phyloP scores from a whole-genome alignment of 768 basidiomycete genomes.

The Auricularia sp. region DNA sequence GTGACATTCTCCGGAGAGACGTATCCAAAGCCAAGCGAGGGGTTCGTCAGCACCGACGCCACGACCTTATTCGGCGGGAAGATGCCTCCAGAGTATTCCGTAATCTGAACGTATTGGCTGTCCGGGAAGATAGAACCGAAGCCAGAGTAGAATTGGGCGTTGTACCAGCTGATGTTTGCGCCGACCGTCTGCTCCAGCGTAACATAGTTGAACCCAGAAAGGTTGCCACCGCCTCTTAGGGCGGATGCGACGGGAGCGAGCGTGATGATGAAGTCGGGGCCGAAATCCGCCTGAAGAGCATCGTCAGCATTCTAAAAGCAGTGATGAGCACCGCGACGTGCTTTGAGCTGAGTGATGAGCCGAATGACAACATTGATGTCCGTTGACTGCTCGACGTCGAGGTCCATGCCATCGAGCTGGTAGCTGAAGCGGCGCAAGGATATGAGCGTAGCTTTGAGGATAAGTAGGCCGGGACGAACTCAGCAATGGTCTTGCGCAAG shows the following conservation, averaged over 20 bases:
- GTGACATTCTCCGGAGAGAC: background rate
- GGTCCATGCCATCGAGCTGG: background rate
- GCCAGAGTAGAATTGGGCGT: constrained; percentile 1
- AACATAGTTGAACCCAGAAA: constrained; percentile 1
- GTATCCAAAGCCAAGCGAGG: background rate
- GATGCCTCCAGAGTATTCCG: background rate
- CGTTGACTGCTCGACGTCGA: background rate
- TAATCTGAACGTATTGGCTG: background rate
- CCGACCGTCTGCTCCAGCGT: background rate
- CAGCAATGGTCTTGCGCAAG: background rate
- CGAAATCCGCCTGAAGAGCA: background rate
- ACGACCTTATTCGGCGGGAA: background rate
- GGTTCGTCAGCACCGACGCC: background rate
- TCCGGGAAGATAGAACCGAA: background rate
- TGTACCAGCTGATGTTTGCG: constrained; percentile 3
- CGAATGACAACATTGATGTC: background rate
- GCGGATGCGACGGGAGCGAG: background rate
- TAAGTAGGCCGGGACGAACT: background rate
- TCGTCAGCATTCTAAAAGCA: background rate
- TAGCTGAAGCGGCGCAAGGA: background rate
- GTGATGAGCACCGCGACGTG: background rate
- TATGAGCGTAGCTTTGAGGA: background rate
- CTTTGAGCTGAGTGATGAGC: constrained; percentile 1
- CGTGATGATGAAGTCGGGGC: background rate
- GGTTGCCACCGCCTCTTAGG: background rate